Conservation (phyloP, 441 rosid species). For the Populus hybrid region DNA sequence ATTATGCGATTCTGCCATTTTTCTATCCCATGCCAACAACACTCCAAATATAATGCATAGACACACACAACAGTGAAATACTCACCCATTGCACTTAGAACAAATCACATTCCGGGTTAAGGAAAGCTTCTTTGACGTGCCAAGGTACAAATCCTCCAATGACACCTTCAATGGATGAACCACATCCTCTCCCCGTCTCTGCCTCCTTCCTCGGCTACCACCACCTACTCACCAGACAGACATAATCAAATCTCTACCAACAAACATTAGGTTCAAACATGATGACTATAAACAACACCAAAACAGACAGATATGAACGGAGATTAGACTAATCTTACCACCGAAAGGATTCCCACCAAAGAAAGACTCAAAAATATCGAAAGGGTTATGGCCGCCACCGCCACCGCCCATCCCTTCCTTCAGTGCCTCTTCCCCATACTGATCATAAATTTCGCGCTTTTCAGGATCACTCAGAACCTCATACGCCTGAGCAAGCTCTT, state of each 20-base stretch:
- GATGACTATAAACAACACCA: too few relatives aligned
- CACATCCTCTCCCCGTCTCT: slow-evolving; percentile 79
- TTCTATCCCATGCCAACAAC: background rate
- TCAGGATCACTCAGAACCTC: slow-evolving; percentile 85
- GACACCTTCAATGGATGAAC: slow-evolving; percentile 72
- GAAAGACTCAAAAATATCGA: slow-evolving; percentile 78
- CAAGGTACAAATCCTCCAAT: slow-evolving; percentile 65
- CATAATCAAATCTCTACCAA: too few relatives aligned
- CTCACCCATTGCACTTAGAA: slow-evolving; percentile 71
- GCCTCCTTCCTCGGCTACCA: slow-evolving; percentile 67
- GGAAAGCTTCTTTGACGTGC: slow-evolving; percentile 70
- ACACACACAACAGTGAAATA: background rate
- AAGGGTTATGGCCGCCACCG: slow-evolving; percentile 66
- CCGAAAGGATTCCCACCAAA: slow-evolving; percentile 78
- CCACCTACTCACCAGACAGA: slow-evolving; percentile 34
- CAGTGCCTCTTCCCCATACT: slow-evolving; percentile 91
- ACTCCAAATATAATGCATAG: background rate
- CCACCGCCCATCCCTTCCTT: slow-evolving; percentile 83
- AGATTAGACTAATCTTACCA: slow-evolving; percentile 25
- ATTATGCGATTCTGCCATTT: background rate
- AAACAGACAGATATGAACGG: too few relatives aligned
- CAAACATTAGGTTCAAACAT: too few relatives aligned
- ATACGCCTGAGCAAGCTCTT: slow-evolving; percentile 90
- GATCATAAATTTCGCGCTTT: slow-evolving; percentile 86
- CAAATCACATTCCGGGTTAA: slow-evolving; percentile 74